Conservation (phyloP, 441 rosid genomes). For the Metrosideros polymorpha region DNA sequence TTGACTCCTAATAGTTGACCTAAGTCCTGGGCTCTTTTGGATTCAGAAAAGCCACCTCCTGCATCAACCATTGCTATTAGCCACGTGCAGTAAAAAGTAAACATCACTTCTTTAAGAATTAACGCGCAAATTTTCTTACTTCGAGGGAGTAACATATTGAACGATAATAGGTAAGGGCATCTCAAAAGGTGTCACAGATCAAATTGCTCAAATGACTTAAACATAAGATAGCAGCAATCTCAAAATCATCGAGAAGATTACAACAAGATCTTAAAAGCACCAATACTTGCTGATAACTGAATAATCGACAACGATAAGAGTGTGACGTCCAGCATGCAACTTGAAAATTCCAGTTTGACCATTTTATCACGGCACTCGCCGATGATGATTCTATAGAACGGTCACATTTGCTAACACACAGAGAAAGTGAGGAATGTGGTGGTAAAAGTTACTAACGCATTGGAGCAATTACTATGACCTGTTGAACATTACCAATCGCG, state of each 20-base stretch:
- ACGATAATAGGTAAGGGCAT: not conserved
- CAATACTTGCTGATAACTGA: not conserved
- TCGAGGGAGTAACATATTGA: not conserved
- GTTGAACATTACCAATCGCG: not conserved
- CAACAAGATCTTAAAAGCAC: not conserved
- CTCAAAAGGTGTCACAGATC: not conserved
- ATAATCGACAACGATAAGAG: not conserved
- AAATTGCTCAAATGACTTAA: not conserved
- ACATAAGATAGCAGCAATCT: not conserved
- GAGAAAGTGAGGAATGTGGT: not conserved
- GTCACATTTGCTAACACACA: not conserved
- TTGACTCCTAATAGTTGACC: conserved; percentile 42
- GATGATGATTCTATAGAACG: not conserved
- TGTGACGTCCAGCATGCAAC: not conserved
- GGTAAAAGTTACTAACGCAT: not conserved
- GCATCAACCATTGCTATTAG: not conserved
- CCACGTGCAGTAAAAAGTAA: not conserved
- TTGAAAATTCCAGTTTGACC: not conserved
- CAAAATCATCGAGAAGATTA: not conserved
- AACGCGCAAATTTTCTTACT: not conserved
- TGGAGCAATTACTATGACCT: not conserved
- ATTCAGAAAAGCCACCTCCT: conserved; percentile 87
- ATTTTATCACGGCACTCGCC: not conserved
- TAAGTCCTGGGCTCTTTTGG: conserved; percentile 70
- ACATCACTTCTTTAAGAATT: not conserved